Evolutionary conservation across 306 rosid genomes (phyloP).

Genomic region (Dalbergia cochinchinensis): DNA sequence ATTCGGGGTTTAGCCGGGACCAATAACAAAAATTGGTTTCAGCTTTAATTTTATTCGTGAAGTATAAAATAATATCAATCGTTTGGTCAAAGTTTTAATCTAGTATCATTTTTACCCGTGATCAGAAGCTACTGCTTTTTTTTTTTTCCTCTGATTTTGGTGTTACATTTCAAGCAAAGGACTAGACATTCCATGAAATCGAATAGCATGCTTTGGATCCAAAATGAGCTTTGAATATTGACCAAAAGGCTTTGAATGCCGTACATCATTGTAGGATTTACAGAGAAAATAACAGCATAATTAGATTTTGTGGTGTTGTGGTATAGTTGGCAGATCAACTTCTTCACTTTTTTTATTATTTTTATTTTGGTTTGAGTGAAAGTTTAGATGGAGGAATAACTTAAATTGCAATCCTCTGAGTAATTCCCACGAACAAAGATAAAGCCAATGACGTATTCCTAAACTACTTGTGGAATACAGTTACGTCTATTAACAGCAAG

Average conservation of each 20-base stretch:
- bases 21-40: background rate
- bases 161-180: constrained; percentile 1
- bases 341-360: background rate
- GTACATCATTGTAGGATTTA: background rate
- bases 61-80: background rate
- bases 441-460: background rate
- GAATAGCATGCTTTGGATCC: background rate
- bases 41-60: background rate
- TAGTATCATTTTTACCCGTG: background rate
- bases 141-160: no score
- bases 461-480: background rate
- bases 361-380: background rate
- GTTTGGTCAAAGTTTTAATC: background rate
- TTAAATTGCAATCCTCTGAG: constrained; percentile 14
- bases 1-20: background rate
- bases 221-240: background rate
- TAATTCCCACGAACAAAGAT: constrained; percentile 23
- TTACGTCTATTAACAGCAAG: background rate
- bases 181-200: background rate
- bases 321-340: constrained; percentile 33
- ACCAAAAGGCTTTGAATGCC: background rate
- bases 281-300: constrained; percentile 2
- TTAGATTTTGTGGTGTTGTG: background rate
- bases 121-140: no score
- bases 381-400: constrained; percentile 27